Conservation (phyloP, 768 basidiomycete genomes). For the Flagelloscypha sp. region DNA sequence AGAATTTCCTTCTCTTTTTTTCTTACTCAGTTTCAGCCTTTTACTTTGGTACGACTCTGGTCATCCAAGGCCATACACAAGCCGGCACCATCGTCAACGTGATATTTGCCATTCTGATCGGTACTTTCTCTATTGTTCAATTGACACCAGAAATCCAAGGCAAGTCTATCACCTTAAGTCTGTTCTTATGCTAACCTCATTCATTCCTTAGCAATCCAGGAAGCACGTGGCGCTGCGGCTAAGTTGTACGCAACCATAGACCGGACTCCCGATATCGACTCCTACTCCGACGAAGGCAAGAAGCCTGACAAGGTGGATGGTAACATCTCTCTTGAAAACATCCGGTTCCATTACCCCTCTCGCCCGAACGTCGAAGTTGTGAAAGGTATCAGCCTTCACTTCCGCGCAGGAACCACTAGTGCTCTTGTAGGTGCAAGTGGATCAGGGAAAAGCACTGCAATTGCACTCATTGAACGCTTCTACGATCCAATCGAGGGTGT, state of each 20-base stretch:
- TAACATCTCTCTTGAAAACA: conserved; percentile 36
- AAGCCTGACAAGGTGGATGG: conserved; percentile 38
- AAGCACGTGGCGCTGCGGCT: conserved; percentile 43
- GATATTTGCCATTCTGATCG: conserved; percentile 43
- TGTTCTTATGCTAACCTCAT: conserved; percentile 24
- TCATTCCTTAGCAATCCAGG: neutral
- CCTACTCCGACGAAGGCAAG: conserved; percentile 30
- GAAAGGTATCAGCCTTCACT: conserved; percentile 29
- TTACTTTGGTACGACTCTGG: conserved; percentile 46
- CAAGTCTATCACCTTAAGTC: conserved; percentile 7
- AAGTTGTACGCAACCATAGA: conserved; percentile 51
- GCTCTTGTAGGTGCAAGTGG: conserved; percentile 34
- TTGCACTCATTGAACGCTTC: conserved; percentile 42
- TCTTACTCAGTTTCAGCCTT: conserved; percentile 26
- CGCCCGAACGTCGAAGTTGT: conserved; percentile 40
- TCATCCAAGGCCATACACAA: conserved; percentile 18
- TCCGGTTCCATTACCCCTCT: conserved; percentile 49
- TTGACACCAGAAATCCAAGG: conserved; percentile 45
- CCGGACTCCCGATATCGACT: conserved; percentile 48
- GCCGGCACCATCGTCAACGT: conserved; percentile 37
- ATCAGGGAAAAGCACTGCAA: conserved; percentile 31
- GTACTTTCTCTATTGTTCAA: conserved; percentile 46
- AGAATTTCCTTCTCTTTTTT: conserved; percentile 1
- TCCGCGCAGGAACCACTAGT: conserved; percentile 38
- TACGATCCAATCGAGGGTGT: conserved; percentile 39